phyloP scores from a whole-genome alignment of 768 basidiomycete genomes.

The Pisolithus tinctorius region DNA sequence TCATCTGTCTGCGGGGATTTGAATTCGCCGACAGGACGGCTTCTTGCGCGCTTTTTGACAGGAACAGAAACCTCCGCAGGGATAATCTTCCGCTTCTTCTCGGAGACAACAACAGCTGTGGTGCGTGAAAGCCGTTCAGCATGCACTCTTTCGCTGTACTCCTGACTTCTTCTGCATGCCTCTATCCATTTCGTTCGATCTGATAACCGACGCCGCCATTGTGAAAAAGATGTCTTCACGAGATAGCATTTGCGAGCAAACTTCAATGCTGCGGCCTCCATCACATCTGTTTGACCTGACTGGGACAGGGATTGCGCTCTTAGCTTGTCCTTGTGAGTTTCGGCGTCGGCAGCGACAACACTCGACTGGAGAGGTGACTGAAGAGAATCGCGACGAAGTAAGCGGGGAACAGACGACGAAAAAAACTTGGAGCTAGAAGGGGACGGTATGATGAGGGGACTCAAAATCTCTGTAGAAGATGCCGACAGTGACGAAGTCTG shows the following conservation, averaged over 20 bases:
- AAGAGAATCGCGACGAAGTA: conserved; percentile 18
- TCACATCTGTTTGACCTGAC: conserved; percentile 8
- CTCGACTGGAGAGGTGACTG: conserved; percentile 19
- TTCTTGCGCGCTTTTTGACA: conserved; percentile 26
- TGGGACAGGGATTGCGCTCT: conserved; percentile 2
- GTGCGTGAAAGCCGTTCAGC: conserved; percentile 27
- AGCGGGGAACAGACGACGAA: conserved; percentile 7
- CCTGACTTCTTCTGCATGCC: conserved; percentile 53
- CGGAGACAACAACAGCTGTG: not conserved
- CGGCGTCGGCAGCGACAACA: conserved; percentile 8
- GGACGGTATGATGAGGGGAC: conserved; percentile 24
- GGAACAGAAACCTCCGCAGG: conserved; percentile 15
- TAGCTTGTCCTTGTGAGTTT: conserved; percentile 2
- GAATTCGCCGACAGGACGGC: conserved; percentile 37
- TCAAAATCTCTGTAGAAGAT: conserved; percentile 23
- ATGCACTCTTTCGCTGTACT: conserved; percentile 49
- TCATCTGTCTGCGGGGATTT: conserved; percentile 54
- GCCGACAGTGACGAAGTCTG: conserved; percentile 19
- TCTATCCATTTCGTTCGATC: conserved; percentile 53
- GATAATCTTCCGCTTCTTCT: conserved; percentile 22
- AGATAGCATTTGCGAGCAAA: conserved; percentile 36
- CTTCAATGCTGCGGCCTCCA: conserved; percentile 35
- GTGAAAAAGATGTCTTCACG: conserved; percentile 36
- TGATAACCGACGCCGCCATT: conserved; percentile 41
- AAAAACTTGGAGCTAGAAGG: conserved; percentile 13